A percentile compares a stretch with the other conserved stretches of the same genome.
Conservation (phyloP, 1,139 yeast species). For the Hansenula lynferdii region DNA sequence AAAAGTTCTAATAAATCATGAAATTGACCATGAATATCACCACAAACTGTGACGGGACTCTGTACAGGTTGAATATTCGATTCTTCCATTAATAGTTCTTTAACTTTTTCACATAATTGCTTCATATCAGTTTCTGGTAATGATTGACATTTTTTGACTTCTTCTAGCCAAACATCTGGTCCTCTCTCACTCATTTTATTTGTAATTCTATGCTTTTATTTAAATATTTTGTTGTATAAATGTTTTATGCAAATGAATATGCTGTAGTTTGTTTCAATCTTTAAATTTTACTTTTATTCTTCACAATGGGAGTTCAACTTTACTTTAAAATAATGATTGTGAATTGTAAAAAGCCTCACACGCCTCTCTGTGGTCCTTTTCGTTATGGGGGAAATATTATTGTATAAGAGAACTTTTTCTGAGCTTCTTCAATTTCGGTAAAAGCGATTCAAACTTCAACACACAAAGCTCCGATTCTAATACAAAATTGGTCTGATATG, state of each 20-base stretch:
- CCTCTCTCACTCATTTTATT: constrained; percentile 66
- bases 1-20: constrained; percentile 91
- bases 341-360: no score
- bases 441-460: no score
- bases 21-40: constrained; percentile 98
- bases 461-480: no score
- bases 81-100: constrained; percentile 87
- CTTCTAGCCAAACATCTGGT: constrained; percentile 96
- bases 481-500: no score
- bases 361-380: no score
- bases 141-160: constrained; percentile 84
- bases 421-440: no score
- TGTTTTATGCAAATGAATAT: neutral
- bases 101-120: constrained; percentile 90
- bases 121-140: constrained; percentile 94
- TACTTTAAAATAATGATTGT: no score
- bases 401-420: no score
- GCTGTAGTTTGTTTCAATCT: no score
- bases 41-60: constrained; percentile 98
- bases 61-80: constrained; percentile 95
- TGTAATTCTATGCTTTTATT: neutral
- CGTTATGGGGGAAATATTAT: no score
- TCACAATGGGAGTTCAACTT: no score
- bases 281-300: no score
- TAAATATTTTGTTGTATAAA: neutral